phyloP scores from a whole-genome alignment of 2,329 filamentous ascomycete genomes.

The Sporothrix mexicana region DNA sequence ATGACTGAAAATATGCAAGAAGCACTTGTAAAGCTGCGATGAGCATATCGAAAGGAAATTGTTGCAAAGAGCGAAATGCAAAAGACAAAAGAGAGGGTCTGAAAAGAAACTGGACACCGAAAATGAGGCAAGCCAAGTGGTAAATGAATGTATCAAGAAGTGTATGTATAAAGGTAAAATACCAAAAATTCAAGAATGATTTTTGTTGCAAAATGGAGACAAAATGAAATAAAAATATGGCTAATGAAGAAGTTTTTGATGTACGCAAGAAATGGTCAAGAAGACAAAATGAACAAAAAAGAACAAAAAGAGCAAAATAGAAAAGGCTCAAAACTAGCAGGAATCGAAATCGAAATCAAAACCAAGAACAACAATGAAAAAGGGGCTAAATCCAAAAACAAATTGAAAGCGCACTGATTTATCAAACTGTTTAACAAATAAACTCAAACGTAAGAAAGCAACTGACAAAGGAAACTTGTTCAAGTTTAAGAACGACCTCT shows the following conservation, averaged over 20 bases:
- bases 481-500: not conserved
- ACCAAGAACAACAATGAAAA: not conserved
- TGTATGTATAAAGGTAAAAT: not conserved
- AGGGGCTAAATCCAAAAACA: not conserved
- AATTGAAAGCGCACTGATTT: not conserved
- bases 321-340: not conserved
- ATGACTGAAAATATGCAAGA: no score
- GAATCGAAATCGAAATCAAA: not conserved
- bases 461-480: not conserved
- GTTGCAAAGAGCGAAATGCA: not conserved
- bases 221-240: not conserved
- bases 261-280: not conserved
- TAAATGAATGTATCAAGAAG: not conserved
- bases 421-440: not conserved
- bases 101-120: not conserved
- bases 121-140: not conserved
- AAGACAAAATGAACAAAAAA: not conserved
- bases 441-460: not conserved
- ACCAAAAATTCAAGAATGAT: not conserved
- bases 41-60: not conserved
- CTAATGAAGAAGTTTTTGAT: not conserved
- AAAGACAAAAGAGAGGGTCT: not conserved
- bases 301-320: not conserved
- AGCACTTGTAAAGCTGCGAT: not conserved
- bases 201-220: not conserved